Percentiles rank a stretch among this genome's conserved stretches.
Conservation (phyloP, 192 early-diverging fungal genomes). For the Backusella luteola region DNA sequence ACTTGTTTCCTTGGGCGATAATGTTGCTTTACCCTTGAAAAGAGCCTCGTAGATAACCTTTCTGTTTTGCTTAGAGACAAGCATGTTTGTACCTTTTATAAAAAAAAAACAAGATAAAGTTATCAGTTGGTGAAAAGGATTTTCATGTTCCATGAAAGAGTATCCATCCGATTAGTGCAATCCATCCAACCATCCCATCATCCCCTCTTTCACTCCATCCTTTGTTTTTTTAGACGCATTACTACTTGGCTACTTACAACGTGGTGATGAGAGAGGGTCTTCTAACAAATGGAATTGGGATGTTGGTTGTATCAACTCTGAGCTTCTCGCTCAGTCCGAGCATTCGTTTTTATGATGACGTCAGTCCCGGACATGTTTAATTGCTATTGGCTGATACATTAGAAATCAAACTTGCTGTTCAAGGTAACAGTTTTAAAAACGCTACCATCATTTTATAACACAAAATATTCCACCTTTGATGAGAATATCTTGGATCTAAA, state of each 20-base stretch:
- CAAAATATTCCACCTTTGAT: too few relatives aligned
- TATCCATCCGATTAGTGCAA: neutral
- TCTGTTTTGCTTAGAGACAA: conserved; percentile 96
- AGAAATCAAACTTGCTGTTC: too few relatives aligned
- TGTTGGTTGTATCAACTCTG: neutral
- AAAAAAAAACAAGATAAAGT: neutral
- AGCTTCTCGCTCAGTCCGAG: conserved; percentile 5
- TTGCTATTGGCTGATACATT: neutral
- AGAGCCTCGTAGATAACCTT: conserved; percentile 94
- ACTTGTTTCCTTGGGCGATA: neutral
- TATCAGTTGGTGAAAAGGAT: neutral
- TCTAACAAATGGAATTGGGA: neutral
- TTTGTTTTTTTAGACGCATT: neutral
- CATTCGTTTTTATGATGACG: neutral
- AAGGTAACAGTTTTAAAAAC: too few relatives aligned
- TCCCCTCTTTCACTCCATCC: neutral
- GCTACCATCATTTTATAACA: too few relatives aligned
- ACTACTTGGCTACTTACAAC: neutral
- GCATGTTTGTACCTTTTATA: conserved; percentile 65
- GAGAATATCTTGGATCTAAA: too few relatives aligned
- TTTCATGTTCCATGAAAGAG: neutral
- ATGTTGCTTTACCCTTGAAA: conserved; percentile 65
- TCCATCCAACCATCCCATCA: neutral
- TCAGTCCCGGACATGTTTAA: neutral
- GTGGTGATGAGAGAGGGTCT: conserved; percentile 9